Conservation (phyloP, 805 yeast genomes). For the Kodamaea neixiangensis region DNA sequence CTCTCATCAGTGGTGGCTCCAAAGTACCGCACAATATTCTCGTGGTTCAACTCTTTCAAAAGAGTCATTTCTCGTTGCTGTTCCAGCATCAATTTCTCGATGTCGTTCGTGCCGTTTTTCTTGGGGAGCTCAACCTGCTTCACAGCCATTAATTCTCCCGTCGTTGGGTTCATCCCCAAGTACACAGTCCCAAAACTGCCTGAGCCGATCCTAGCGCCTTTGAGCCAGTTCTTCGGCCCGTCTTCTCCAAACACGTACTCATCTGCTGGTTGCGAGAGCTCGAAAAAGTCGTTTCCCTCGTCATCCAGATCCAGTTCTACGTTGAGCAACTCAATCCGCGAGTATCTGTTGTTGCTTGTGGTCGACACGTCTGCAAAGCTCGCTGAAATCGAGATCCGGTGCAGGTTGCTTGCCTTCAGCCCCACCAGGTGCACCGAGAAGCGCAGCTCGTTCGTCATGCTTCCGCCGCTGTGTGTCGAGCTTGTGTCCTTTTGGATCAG, state of each 20-base stretch:
- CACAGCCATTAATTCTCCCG: slow-evolving; percentile 97
- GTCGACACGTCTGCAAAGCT: slow-evolving; percentile 25
- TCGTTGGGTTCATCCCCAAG: slow-evolving; percentile 84
- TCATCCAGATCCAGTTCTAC: slow-evolving; percentile 37
- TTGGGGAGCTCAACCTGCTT: slow-evolving; percentile 81
- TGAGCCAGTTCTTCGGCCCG: slow-evolving; percentile 84
- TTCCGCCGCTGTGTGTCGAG: slow-evolving; percentile 20
- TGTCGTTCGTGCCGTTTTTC: slow-evolving; percentile 34
- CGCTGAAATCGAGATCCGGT: slow-evolving; percentile 30
- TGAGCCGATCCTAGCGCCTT: slow-evolving; percentile 90
- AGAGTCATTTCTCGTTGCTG: slow-evolving; percentile 83
- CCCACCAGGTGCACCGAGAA: slow-evolving; percentile 12
- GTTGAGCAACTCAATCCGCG: slow-evolving; percentile 49
- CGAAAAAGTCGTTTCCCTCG: slow-evolving; percentile 14
- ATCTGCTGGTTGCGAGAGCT: slow-evolving; percentile 27
- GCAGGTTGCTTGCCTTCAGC: slow-evolving; percentile 11
- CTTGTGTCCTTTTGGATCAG: slow-evolving; percentile 21
- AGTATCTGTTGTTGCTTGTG: slow-evolving; percentile 33
- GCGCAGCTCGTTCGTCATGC: slow-evolving; percentile 15
- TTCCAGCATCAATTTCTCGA: slow-evolving; percentile 59
- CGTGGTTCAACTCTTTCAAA: slow-evolving; percentile 79
- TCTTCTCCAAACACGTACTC: slow-evolving; percentile 47
- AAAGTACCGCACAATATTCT: slow-evolving; percentile 86
- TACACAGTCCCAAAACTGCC: slow-evolving; percentile 96
- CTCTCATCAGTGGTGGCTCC: slow-evolving; percentile 81